Base-by-base conservation (phyloP, 2,329 filamentous ascomycete genomes). In the Aspergillus sp. region DNA sequence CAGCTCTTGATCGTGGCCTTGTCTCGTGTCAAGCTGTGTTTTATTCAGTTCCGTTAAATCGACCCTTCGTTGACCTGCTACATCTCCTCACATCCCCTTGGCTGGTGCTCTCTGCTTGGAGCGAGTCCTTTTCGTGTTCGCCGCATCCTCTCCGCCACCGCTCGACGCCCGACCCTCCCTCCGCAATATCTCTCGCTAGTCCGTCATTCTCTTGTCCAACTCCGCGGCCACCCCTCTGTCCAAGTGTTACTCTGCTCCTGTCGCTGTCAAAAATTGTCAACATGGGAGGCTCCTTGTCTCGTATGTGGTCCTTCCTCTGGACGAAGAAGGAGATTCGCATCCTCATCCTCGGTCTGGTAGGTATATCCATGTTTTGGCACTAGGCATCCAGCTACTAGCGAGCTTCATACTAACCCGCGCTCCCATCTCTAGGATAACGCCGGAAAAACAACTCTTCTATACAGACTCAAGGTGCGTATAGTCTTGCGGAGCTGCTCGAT, bases 261-360 rank as follows among this genome's bases (percentile, higher is more conserved):
- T 19, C 21, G 21, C 41, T 39, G 41, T 44, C 23, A 60, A 60
- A 56, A 54, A 42, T 58, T 57, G 78, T 53, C 61, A 61, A 23
- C 58, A 86, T 87, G 84, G 84, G 84, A 65, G 83, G 78, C 64
- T 82, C 81, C 63, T 74, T 86, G 64, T 86, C 84, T 58, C 79
- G 82, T 63, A 77, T 86, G 67, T 81, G 92, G 71, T 90, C 89
- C 77, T 81, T 96, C 63, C 71, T 96, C 64, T 98, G 90, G 88
- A 82, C 90, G 44, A 98, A 98, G 84, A 99, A 98, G 82, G 95
- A 99, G 81, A 97, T 97, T 66, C 84, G 95, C 70, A 99, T 99
- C 80, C 80, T 99, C 77, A 97, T 97, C 68, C 81, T 97, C 62
- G 93, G 93, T 72, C 86, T 97, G 80, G 93, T 97, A 89, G 69